Evolutionary conservation across 805 yeast genomes (phyloP).

Genomic region (Wickerhamomyces chaumierensis): DNA sequence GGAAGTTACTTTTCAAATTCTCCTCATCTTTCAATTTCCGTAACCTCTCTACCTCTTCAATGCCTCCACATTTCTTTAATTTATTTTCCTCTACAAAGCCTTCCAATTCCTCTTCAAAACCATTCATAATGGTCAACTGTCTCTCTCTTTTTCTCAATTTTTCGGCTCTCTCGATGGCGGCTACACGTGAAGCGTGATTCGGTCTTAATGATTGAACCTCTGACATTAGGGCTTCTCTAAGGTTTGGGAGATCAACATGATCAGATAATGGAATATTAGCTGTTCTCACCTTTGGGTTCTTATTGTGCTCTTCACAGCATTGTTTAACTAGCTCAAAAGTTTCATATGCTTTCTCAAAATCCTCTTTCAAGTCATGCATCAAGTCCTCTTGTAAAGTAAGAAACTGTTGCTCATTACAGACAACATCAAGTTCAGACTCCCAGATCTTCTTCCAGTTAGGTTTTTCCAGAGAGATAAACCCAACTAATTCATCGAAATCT

Average conservation of each 20-base stretch:
- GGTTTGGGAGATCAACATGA: slow-evolving; percentile 51
- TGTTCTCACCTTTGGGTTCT: slow-evolving; percentile 34
- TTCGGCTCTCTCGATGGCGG: slow-evolving; percentile 85
- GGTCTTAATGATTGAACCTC: slow-evolving; percentile 77
- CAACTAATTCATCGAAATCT: slow-evolving; percentile 41
- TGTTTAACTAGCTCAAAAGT: slow-evolving; percentile 74
- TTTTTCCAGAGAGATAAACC: slow-evolving; percentile 57
- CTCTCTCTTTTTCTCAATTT: slow-evolving; percentile 63
- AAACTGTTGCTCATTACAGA: slow-evolving; percentile 90
- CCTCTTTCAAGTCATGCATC: slow-evolving; percentile 68
- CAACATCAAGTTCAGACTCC: slow-evolving; percentile 83
- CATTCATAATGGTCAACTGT: slow-evolving; percentile 41
- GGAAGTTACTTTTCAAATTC: slow-evolving; percentile 45
- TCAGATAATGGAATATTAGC: slow-evolving; percentile 35
- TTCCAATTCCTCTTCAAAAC: slow-evolving; percentile 77
- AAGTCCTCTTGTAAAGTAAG: slow-evolving; percentile 84
- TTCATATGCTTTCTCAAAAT: slow-evolving; percentile 66
- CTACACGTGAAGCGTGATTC: slow-evolving; percentile 73
- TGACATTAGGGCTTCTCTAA: slow-evolving; percentile 66
- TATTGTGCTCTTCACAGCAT: slow-evolving; percentile 69
- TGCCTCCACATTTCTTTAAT: slow-evolving; percentile 78
- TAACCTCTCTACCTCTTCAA: slow-evolving; percentile 70
- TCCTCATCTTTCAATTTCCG: slow-evolving; percentile 61
- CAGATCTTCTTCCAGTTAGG: slow-evolving; percentile 84
- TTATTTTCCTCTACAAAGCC: slow-evolving; percentile 72